A percentile compares a stretch with the other conserved stretches of the same genome.
Conservation (phyloP, 306 rosid species). For the Sphenostylis stenocarpa region DNA sequence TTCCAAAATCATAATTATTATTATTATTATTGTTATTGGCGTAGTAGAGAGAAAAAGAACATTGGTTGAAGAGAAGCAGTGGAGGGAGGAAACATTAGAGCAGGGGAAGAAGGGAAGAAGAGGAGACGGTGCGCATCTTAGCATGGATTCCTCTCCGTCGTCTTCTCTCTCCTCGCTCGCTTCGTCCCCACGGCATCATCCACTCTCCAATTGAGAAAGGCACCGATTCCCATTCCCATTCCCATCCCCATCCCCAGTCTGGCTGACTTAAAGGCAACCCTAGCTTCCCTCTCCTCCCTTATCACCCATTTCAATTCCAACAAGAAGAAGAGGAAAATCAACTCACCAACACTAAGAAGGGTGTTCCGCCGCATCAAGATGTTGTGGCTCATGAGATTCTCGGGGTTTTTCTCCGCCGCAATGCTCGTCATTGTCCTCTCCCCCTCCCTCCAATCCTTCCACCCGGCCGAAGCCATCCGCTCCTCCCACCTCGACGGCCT, state of each 20-base stretch:
- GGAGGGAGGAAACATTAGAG: not conserved
- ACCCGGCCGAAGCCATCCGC: constrained; percentile 73
- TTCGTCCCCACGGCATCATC: constrained; percentile 50
- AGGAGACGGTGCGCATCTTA: not conserved
- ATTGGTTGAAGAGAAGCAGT: not conserved
- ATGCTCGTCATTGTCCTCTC: constrained; percentile 59
- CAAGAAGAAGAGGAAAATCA: too few relatives aligned
- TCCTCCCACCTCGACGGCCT: constrained; percentile 48
- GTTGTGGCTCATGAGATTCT: constrained; percentile 63
- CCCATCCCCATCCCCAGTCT: not conserved
- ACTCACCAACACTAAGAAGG: constrained; percentile 32
- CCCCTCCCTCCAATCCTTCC: constrained; percentile 67
- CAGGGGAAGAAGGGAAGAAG: not conserved
- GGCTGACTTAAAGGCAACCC: constrained; percentile 47
- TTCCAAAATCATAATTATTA: not conserved
- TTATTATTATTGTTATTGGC: not conserved
- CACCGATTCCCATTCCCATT: constrained; percentile 28
- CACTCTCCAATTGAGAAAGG: constrained; percentile 16
- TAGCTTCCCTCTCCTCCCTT: constrained; percentile 33
- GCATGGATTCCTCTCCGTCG: constrained; percentile 36
- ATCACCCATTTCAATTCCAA: constrained; percentile 37
- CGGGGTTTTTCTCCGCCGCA: constrained; percentile 63
- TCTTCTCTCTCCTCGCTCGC: constrained; percentile 36
- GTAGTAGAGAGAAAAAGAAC: not conserved
- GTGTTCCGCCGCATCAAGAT: constrained; percentile 31